Base-by-base conservation (phyloP, 2,329 filamentous ascomycete genomes). In the Epichloe uncinata region DNA sequence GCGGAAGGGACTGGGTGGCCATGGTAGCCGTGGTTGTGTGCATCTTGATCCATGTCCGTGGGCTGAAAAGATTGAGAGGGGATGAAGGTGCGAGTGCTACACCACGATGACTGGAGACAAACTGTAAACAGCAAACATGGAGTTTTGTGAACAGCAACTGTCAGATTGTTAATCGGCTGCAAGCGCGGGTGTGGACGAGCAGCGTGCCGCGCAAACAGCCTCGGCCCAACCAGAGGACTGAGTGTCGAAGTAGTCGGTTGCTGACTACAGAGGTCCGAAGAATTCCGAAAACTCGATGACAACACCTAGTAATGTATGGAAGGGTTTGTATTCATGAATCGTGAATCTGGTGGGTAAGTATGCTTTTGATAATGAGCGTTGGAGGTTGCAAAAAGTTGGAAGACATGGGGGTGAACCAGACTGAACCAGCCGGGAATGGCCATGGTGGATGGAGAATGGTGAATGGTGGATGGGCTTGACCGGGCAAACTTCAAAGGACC, bases 1-100 rank as follows among this genome's bases (percentile, higher is more conserved):
- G 61, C 60, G 40, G 69, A 69, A 45, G 65, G 61, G 40, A 53
- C 53, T 12, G 59, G 56, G 46, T 62, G 60, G 52, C 57, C 57
- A 51, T 57, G 60, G 51, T 59, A 61, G 53, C 56, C 54, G 50
- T 53, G 53, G 40, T 12, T 42, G 45, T 54, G 50, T 3, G 42
- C 18, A 11, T 63, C 58, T 16, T 64, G 58, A 2, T 64, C 62
- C 63, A 65, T 64, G 41, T 37, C 43, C 47, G 41, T 22, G 18
- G 30, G 30, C n/a, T 46, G 8, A 18, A 16, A 35, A 5, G 34
- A 44, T 15, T 13, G 22, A 9, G 22, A 9, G 26, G 8, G 9
- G 8, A 30, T 30, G 9, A 9, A 30, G 8, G 26, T 30, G 26
- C 26, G 26, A 30, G 26, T 30, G 26, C 26, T 30, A 4, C 8